Conservation (phyloP, 805 yeast genomes). For the Kuraishia ogatae region DNA sequence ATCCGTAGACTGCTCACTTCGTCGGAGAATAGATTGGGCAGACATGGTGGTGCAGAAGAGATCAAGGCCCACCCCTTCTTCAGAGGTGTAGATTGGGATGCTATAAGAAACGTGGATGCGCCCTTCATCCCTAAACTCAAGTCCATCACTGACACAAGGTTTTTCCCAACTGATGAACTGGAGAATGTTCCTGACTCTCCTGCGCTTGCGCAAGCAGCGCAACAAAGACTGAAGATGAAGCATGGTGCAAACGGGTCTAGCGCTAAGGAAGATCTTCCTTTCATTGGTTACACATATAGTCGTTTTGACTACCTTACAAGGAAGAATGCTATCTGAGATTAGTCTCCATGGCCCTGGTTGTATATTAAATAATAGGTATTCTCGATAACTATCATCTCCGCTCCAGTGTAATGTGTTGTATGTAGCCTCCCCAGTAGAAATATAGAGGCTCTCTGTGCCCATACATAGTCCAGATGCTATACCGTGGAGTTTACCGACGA, state of each 20-base stretch:
- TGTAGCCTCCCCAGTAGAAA: no score
- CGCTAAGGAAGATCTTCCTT: conserved; percentile 84
- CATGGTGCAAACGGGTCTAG: conserved; percentile 30
- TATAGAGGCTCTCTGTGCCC: no score
- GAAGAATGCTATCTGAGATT: conserved; percentile 40
- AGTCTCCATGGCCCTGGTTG: neutral
- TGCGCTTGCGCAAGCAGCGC: conserved; percentile 56
- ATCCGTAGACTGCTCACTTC: conserved; percentile 69
- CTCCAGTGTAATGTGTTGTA: no score
- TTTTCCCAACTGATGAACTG: conserved; percentile 96
- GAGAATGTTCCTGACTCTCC: conserved; percentile 94
- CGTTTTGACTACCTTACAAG: conserved; percentile 88
- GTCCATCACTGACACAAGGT: conserved; percentile 90
- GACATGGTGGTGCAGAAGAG: conserved; percentile 88
- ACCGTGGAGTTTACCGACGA: no score
- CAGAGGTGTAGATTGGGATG: conserved; percentile 93
- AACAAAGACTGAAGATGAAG: conserved; percentile 47
- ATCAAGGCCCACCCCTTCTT: conserved; percentile 87
- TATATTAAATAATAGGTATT: no score
- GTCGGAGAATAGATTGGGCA: conserved; percentile 74
- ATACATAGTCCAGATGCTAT: no score
- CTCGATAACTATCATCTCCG: neutral
- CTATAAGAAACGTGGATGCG: conserved; percentile 80
- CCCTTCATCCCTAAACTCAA: conserved; percentile 90
- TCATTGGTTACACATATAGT: conserved; percentile 94